Evolutionary conservation across 352 stramenopile species (phyloP), one percentile per base, ranked within the genome.

Genomic region (Phytophthora sp.): DNA sequence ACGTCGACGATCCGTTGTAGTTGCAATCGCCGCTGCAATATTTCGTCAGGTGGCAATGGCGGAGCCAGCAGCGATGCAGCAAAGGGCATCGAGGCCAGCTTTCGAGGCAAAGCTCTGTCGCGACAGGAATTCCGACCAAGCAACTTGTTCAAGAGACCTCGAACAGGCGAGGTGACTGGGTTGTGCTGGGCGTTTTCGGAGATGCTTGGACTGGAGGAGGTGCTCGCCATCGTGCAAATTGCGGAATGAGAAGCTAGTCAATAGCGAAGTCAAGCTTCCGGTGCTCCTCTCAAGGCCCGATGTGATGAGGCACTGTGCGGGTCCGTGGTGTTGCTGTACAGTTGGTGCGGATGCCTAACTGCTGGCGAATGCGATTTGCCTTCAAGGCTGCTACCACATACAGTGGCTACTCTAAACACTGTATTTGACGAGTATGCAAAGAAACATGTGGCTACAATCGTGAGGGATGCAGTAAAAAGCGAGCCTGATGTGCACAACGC

Each of bases 241-340:
- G 21, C 6, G 52, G 46, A 68, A 41, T 68, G 59, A 50, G 13
- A 44, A 59, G 17, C 11, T 18, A 20, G 2, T 26, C 10, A 39
- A 35, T 10, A 15, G 23, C 31, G 46, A 9, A 38, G 35, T 43
- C 15, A 26, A 34, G 28, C 6, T 53, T 15, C 35, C 1, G 48
- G 32, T 30, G 28, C 30, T 61, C 50, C 45, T 61, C 58, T 46
- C 9, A 51, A 42, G 7, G 20, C 4, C 3, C 35, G 49, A 61
- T 61, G 35, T 49, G 58, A 67, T 62, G 58, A 58, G 56, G 8
- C n/a, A n/a, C n/a, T n/a, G n/a, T n/a, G n/a, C n/a, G n/a, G n/a
- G n/a, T n/a, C n/a, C n/a, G n/a, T n/a, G n/a, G n/a, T n/a, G n/a
- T n/a, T n/a, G n/a, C n/a, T n/a, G n/a, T n/a, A n/a, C n/a, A n/a